These are phyloP conservation scores for Plenodomus tracheiphilus DNA, from an alignment of 2,329 filamentous ascomycete species.

Conservation along the genomic window DNA sequence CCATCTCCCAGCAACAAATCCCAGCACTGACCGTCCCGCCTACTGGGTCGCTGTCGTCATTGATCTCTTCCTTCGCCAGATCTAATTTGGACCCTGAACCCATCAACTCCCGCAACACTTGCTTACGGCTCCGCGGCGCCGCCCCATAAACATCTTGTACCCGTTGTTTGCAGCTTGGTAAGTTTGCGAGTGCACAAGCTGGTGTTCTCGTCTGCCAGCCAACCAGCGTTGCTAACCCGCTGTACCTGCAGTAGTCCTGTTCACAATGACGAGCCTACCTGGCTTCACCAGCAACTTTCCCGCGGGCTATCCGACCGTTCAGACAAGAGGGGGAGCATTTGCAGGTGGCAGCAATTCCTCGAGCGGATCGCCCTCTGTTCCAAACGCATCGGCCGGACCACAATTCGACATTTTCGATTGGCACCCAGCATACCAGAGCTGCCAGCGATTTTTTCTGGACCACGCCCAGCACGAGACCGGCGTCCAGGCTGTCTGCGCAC, in stretches of 20 bases:
- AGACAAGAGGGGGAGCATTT: constrained; percentile 31
- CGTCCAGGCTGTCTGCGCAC: constrained; percentile 85
- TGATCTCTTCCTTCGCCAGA: constrained; percentile 15
- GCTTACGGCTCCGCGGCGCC: constrained; percentile 5
- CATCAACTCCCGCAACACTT: constrained; percentile 6
- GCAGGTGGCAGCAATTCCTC: constrained; percentile 28
- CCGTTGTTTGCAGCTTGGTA: constrained; percentile 21
- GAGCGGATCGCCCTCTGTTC: constrained; percentile 27
- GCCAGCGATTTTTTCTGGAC: constrained; percentile 88
- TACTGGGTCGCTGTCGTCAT: constrained; percentile 19
- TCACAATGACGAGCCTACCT: constrained; percentile 32
- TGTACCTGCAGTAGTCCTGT: constrained; percentile 34
- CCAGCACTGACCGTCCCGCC: constrained; percentile 13
- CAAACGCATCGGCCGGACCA: constrained; percentile 24
- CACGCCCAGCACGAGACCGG: constrained; percentile 81
- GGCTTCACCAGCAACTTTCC: constrained; percentile 38
- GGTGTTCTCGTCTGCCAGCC: constrained; percentile 18
- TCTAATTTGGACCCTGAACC: constrained; percentile 17
- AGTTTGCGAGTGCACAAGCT: constrained; percentile 24
- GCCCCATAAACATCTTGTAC: constrained; percentile 7
- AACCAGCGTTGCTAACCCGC: constrained; percentile 27
- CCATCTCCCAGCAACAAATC: constrained; percentile 17
- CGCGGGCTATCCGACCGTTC: constrained; percentile 37
- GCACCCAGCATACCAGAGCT: constrained; percentile 89
- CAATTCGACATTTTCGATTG: constrained; percentile 85